A percentile compares a stretch with the other conserved stretches of the same genome.
Conservation (phyloP, 2,329 filamentous ascomycete species). For the Lasiodiplodia theobromae region DNA sequence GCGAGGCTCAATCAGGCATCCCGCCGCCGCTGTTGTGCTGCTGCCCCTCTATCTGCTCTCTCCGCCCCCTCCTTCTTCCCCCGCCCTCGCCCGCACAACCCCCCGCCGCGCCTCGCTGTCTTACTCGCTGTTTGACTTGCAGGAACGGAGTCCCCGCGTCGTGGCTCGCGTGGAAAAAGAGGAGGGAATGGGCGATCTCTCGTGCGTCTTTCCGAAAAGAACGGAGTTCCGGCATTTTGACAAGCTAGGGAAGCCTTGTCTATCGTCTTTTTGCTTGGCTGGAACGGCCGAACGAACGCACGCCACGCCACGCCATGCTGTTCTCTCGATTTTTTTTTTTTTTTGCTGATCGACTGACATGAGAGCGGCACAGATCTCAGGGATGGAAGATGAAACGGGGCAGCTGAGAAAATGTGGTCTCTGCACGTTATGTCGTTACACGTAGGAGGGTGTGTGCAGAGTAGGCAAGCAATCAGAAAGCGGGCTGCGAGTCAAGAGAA, state of each 20-base stretch:
- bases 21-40: not conserved
- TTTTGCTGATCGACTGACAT: not conserved
- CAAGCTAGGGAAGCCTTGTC: not conserved
- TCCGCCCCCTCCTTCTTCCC: not conserved
- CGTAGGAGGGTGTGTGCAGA: not conserved
- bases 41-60: not conserved
- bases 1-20: slow-evolving; percentile 16
- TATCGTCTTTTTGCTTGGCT: not conserved
- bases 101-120: not conserved
- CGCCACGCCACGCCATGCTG: not conserved
- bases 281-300: not conserved
- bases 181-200: not conserved
- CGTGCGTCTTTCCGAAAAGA: not conserved
- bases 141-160: not conserved
- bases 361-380: not conserved
- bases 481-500: not conserved
- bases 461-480: not conserved
- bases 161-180: not conserved
- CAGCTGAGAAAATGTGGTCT: not conserved
- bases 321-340: not conserved
- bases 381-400: not conserved
- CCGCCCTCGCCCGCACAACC: not conserved
- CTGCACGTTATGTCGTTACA: not conserved
- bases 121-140: not conserved
- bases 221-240: not conserved